A percentile compares a stretch with the other conserved stretches of the same genome.
These are phyloP conservation scores for Rhododendron williamsianum DNA, from an alignment of 148 eudicot genomes.

Conservation along the genomic window DNA sequence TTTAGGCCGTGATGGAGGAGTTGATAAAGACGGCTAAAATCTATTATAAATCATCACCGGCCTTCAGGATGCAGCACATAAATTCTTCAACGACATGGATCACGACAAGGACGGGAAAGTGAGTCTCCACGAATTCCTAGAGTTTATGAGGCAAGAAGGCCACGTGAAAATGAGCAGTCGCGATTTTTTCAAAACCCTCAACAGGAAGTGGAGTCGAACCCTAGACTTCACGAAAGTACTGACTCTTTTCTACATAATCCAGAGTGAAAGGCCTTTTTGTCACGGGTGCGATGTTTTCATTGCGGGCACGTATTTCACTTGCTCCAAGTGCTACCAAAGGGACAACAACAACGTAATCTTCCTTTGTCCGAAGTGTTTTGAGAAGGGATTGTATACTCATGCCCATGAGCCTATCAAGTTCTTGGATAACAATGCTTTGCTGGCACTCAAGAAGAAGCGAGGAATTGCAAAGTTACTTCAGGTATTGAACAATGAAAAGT, in stretches of 20 bases:
- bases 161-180: background rate
- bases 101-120: background rate
- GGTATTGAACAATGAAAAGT: no score
- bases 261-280: background rate
- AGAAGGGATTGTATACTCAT: background rate
- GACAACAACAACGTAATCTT: background rate
- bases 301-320: background rate
- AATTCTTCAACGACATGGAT: background rate
- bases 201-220: no score
- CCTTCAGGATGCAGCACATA: rapidly evolving
- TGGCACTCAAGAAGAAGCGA: background rate
- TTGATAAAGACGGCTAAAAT: background rate
- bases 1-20: background rate
- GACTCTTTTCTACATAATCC: background rate
- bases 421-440: conserved; percentile 21
- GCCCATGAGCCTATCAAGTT: background rate
- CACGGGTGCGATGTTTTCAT: background rate
- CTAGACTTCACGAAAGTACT: background rate
- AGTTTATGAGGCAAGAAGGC: background rate
- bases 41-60: background rate
- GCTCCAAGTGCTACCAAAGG: conserved; percentile 1
- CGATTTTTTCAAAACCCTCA: background rate
- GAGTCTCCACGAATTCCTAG: background rate
- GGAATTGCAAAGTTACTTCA: background rate
- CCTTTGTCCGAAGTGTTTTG: conserved; percentile 8